Base-by-base conservation (phyloP, 2,329 filamentous ascomycete genomes). In the Elsinoe ampelina region DNA sequence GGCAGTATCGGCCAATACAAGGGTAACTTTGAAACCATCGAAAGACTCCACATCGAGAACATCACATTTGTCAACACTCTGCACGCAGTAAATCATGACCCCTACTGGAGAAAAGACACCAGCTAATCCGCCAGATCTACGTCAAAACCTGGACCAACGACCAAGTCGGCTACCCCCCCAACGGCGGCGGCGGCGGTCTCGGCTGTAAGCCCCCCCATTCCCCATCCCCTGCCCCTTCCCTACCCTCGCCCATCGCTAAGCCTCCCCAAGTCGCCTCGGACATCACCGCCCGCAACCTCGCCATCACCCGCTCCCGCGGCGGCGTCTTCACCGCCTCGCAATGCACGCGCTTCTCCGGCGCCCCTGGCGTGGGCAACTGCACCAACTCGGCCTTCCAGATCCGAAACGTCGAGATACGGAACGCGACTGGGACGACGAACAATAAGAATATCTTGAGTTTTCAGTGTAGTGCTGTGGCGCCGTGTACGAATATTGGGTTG, bases 71-170 rank as follows among this genome's bases (percentile, higher is more conserved):
- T 71, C 48, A 71, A 76, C 58, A 79, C 75, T 30, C 17, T 50
- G 20, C 26, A 54, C 17, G 34, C 34, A 17, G 50, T 38, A 38
- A 3, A 62, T 72, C 1, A 74, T 59, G 75, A 8, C 26, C n/a
- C 39, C 15, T 15, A 3, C 39, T 15, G 1, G 5, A 3, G 13
- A 19, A 19, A 19, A 8, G 2, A 19, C 13, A 17, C 6, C 15
- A 11, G 15, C 39, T 42, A 11, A 42, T 12, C 15, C 19, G 6
- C 8, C 19, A 71, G 1, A 72, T 71, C n/a, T 80, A 80, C 61
- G 65, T 82, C 58, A 83, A 83, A 69, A 82, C 79, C 0, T 83
- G 80, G 80, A 79, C 78, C 0, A 78, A 77, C 15, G 66, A 75
- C 8, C 45, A 19, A 19, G 56, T 58, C 13, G 59, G 59, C n/a